Percentiles rank a stretch among this genome's conserved stretches.
Conservation (phyloP, 192 early-diverging fungal species). For the Coemansia sp. region DNA sequence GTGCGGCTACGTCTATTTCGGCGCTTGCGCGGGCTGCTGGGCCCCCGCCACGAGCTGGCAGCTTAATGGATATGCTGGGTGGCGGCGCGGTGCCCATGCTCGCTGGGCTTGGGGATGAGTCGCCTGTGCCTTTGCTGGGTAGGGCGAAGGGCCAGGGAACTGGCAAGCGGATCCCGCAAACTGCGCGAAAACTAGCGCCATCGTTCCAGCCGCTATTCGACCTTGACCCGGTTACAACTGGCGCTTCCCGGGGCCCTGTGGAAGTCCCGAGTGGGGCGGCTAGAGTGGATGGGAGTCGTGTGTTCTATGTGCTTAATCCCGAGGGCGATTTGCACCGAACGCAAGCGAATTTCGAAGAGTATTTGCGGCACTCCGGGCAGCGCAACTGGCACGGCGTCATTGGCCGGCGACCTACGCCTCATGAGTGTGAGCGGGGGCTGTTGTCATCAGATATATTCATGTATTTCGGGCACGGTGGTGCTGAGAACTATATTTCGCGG, state of each 20-base stretch:
- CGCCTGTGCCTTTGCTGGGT: not conserved
- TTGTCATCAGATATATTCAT: constrained; percentile 61
- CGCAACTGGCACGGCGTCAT: constrained; percentile 70
- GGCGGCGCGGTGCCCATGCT: not conserved
- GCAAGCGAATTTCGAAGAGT: constrained; percentile 69
- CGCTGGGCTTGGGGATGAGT: not conserved
- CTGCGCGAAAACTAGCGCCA: not conserved
- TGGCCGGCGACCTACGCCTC: constrained; percentile 63
- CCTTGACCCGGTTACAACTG: not conserved
- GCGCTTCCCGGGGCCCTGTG: too few relatives aligned
- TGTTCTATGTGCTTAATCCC: constrained; percentile 91
- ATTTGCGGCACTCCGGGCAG: constrained; percentile 5
- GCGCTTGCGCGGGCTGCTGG: not conserved
- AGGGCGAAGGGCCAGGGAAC: not conserved
- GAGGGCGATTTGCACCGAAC: constrained; percentile 81
- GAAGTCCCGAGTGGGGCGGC: constrained; percentile 16
- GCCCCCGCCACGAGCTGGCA: not conserved
- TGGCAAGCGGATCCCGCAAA: not conserved
- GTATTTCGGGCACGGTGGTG: constrained; percentile 96
- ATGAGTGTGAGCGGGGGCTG: constrained; percentile 63
- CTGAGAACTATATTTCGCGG: constrained; percentile 75
- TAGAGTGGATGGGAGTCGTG: constrained; percentile 43
- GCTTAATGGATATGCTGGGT: not conserved
- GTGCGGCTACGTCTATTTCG: not conserved
- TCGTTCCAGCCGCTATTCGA: not conserved